phyloP scores from a whole-genome alignment of 805 yeast genomes.

The Pichia heedii region DNA sequence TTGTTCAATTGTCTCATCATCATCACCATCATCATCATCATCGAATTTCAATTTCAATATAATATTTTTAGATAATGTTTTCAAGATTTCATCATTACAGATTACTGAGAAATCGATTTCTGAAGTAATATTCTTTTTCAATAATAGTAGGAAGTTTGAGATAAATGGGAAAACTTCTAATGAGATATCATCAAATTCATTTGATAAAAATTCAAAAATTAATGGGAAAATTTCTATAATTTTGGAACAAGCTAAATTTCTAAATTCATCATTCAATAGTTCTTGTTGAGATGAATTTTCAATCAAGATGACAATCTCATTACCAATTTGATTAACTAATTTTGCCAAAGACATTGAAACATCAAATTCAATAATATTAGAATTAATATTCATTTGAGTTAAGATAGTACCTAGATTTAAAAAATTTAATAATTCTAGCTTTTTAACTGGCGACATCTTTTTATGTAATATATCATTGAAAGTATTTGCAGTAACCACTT shows the following conservation, averaged over 20 bases:
- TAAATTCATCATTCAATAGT: conserved; percentile 31
- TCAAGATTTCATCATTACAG: conserved; percentile 40
- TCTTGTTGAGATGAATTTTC: conserved; percentile 37
- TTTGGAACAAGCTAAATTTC: conserved; percentile 32
- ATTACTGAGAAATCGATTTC: conserved; percentile 25
- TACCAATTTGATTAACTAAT: conserved; percentile 62
- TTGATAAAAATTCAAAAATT: conserved; percentile 58
- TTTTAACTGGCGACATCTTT: conserved; percentile 48
- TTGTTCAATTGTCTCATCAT: conserved; percentile 66
- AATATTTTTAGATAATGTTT: conserved; percentile 57
- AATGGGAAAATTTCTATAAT: conserved; percentile 63
- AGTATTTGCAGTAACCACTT: conserved; percentile 49
- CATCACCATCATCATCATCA: conserved; percentile 46
- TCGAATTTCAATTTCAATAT: conserved; percentile 76
- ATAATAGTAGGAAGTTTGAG: conserved; percentile 58
- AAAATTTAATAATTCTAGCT: conserved; percentile 56
- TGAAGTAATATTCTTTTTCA: conserved; percentile 45
- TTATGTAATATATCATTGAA: conserved; percentile 46
- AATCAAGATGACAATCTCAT: conserved; percentile 62
- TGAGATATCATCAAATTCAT: conserved; percentile 85
- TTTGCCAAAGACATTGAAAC: conserved; percentile 67
- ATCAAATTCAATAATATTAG: conserved; percentile 47
- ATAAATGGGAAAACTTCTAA: conserved; percentile 76
- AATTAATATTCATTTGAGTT: conserved; percentile 28
- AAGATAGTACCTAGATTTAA: conserved; percentile 56